A percentile compares a stretch with the other conserved stretches of the same genome.
phyloP scores from a whole-genome alignment of 2,329 filamentous ascomycete species.

The Byssoonygena ceratinophila region DNA sequence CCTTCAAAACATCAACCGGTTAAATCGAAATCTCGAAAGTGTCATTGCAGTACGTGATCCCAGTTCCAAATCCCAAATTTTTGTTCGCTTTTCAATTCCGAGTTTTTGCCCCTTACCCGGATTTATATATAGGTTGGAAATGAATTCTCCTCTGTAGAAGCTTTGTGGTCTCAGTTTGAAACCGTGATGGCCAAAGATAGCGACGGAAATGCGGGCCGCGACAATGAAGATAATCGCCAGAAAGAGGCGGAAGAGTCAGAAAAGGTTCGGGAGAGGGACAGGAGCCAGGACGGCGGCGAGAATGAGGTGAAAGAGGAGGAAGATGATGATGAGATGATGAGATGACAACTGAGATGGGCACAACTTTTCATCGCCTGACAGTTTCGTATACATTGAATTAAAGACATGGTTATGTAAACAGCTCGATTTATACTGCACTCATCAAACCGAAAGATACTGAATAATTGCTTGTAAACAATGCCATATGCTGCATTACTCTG shows the following conservation, averaged over 20 bases:
- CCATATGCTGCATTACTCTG: constrained; percentile 7
- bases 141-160: constrained; percentile 94
- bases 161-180: constrained; percentile 94
- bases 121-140: constrained; percentile 60
- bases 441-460: neutral
- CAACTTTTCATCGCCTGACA: too few species aligned
- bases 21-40: constrained; percentile 85
- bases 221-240: constrained; percentile 4
- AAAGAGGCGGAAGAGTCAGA: neutral
- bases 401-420: too few species aligned
- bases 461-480: constrained; percentile 7
- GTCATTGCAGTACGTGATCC: constrained; percentile 62
- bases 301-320: constrained; percentile 18
- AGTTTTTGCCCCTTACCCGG: neutral
- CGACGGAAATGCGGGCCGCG: constrained; percentile 17
- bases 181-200: constrained; percentile 76
- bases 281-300: neutral
- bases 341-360: too few species aligned
- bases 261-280: neutral
- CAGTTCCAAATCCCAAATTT: neutral
- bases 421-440: too few species aligned
- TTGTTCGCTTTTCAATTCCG: neutral
- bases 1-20: constrained; percentile 86
- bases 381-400: too few species aligned
- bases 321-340: constrained; percentile 10